Conservation (phyloP, 345 rosid genomes). For the Diplotaxis tenuifolia region DNA sequence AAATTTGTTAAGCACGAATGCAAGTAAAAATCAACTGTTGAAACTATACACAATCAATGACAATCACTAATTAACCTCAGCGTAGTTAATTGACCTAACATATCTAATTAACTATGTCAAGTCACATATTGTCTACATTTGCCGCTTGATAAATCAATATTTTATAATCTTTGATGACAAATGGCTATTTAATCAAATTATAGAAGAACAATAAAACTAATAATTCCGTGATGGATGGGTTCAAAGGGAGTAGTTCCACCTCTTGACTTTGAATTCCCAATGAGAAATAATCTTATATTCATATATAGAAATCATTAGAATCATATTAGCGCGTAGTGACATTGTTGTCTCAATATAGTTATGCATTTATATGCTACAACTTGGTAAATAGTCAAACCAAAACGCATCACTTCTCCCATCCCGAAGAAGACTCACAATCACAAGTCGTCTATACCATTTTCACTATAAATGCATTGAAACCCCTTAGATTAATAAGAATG, state of each 20-base stretch:
- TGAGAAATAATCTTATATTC: not conserved
- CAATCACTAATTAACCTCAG: too few relatives aligned
- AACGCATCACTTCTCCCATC: conserved; percentile 3
- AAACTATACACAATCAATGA: too few relatives aligned
- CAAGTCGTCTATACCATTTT: conserved; percentile 4
- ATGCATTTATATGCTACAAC: not conserved
- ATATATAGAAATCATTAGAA: not conserved
- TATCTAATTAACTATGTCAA: too few relatives aligned
- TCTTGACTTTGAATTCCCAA: not conserved
- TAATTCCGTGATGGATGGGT: not conserved
- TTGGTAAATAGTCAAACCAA: conserved; percentile 30
- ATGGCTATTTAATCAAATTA: not conserved
- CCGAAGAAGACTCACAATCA: conserved; percentile 4
- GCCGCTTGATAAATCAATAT: not conserved
- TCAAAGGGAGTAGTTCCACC: not conserved
- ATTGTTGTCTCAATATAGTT: not conserved
- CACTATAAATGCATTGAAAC: conserved; percentile 15
- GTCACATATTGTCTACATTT: too few relatives aligned
- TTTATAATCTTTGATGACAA: not conserved
- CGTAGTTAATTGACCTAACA: too few relatives aligned
- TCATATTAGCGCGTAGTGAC: not conserved
- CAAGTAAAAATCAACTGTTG: too few relatives aligned
- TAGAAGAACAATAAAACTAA: not conserved
- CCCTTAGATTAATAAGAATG: not conserved
- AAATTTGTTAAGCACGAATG: too few relatives aligned